Conservation (phyloP, 2,329 filamentous ascomycete species). For the Meredithiella fracta region DNA sequence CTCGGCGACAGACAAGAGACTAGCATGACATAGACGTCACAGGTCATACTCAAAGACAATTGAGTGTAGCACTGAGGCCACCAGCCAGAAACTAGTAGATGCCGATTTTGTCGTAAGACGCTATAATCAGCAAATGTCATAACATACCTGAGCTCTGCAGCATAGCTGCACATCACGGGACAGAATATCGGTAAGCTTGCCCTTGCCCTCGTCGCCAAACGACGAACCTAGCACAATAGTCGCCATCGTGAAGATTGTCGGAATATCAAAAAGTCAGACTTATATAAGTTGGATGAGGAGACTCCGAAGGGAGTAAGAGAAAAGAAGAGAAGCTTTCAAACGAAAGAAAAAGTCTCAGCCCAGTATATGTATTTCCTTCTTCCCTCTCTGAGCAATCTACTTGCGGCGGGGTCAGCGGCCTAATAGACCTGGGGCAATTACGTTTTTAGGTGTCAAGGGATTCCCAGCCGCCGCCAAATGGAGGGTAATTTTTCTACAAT, state of each 20-base stretch:
- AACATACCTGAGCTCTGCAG: conserved; percentile 14
- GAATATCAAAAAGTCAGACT: conserved; percentile 13
- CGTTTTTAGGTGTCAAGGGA: not conserved
- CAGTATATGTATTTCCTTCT: conserved; percentile 7
- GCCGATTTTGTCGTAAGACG: no score
- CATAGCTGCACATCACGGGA: conserved; percentile 15
- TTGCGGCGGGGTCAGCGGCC: conserved; percentile 1
- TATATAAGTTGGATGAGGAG: conserved; percentile 12
- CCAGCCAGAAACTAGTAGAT: no score
- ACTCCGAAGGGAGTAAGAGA: conserved; percentile 15
- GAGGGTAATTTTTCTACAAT: no score
- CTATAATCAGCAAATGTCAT: not conserved
- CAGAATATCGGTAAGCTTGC: conserved; percentile 14
- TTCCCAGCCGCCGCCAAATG: no score
- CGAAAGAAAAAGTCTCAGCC: conserved; percentile 5
- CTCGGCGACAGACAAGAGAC: not conserved
- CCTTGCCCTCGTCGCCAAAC: conserved; percentile 15
- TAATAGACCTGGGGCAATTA: not conserved
- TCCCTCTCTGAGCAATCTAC: not conserved
- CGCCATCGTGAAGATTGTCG: conserved; percentile 14
- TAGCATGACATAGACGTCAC: not conserved
- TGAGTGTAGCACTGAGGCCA: no score
- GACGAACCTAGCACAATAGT: conserved; percentile 15
- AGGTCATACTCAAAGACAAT: not conserved
- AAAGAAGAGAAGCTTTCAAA: conserved; percentile 10